Evolutionary conservation across 2,329 filamentous ascomycete species (phyloP), one percentile per base, ranked within the genome.

Genomic region (Domatiomyces catenatus): DNA sequence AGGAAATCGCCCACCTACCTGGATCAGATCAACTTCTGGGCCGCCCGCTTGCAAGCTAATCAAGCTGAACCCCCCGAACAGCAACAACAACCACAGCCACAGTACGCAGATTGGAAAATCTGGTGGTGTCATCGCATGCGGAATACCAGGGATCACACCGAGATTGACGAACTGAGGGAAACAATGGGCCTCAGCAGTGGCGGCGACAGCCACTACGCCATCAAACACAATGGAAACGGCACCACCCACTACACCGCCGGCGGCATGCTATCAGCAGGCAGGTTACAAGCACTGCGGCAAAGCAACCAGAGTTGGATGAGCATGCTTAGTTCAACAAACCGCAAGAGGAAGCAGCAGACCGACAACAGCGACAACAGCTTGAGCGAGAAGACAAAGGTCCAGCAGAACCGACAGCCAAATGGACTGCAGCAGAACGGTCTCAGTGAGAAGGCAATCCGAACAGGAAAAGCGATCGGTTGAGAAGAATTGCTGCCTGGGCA

Each of bases 111-210:
- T 60, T 83, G 84, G 67, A 70, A 69, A 50, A 75, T 86, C 24
- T 80, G 77, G 1, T 93, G 86, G 86, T 88, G 83, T 59, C 84
- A 90, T 67, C 74, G 85, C 24, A 93, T 93, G 86, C 73, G 73
- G 62, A 84, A 78, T 51, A 90, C 85, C 10, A 70, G 86, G 47
- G 86, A 89, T 58, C 86, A 93, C 62, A 76, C 77, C 1, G 84
- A 88, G 69, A 71, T 89, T 1, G 72, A 74, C 0, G 80, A 81
- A 63, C 60, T 88, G 50, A 76, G 79, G 67, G 70, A 76, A 58
- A 65, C 85, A 10, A 63, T 87, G 24, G 28, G 28, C 2, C 15
- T 48, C 8, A 20, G n/a, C 20, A 12, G 10, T 15, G 12, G 32
- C 15, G 17, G 17, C 10, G 39, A 42, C 47, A 24, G 4, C 22